Base-by-base conservation (phyloP, 2,329 filamentous ascomycete species). In the Rugonectria rugulosa region DNA sequence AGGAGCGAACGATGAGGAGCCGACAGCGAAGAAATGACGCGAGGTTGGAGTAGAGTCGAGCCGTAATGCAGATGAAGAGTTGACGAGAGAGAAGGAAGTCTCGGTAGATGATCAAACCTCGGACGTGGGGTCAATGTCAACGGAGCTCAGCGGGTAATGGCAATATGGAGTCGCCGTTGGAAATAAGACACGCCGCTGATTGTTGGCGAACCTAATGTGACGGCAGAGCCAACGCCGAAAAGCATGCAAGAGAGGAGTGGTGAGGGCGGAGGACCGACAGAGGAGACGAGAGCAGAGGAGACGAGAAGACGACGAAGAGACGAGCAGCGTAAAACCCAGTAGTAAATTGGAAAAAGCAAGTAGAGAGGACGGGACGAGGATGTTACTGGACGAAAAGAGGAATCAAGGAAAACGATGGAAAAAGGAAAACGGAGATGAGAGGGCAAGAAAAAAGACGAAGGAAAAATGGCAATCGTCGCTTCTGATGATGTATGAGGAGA, bases 401-500 rank as follows among this genome's bases (percentile, higher is more conserved):
- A 32, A n/a, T n/a, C 26, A 32, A 60, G 43, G 50, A 57, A 58
- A 49, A 46, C 38, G n/a, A n/a, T n/a, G 57, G 53, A 53, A 58
- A 63, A 68, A 68, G 67, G 61, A 58, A 51, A 58, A 57, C 37
- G 57, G 50, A 52, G 55, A 57, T 48, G 63, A 58, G 42, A 61
- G 43, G 47, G 53, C 53, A 64, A 60, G 61, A 63, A 52, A 59
- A n/a, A 56, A 53, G 19, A 37, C 27, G 37, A 58, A 52, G n/a
- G n/a, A 34, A 51, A 62, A 63, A 62, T 65, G 54, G 62, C 62
- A 66, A 60, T 56, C 60, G 55, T 57, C 57, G 53, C 60, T 62
- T n/a, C 48, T 50, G 55, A 54, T 59, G 50, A 41, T 62, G 55
- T 57, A 54, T 54, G 51, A 44, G 41, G 48, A 53, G 38, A 17